A percentile compares a stretch with the other conserved stretches of the same genome.
Evolutionary conservation across 139 green algal species (phyloP).

Genomic region (Mychonastes homosphaera): DNA sequence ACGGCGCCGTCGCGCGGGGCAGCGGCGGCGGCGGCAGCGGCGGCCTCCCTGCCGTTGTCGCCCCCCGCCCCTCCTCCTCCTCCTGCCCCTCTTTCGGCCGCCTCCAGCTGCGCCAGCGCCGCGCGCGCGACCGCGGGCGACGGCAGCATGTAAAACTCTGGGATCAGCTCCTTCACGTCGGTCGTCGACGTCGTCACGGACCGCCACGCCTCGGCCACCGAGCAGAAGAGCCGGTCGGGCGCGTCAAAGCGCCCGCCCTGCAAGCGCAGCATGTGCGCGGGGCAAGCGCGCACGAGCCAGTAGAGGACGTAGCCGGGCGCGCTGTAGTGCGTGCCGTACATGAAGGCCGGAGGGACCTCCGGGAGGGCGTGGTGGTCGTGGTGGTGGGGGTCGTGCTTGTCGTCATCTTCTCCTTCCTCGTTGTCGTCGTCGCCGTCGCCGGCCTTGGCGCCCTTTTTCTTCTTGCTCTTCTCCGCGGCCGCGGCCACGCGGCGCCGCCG

Average conservation of each 20-base stretch:
- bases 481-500: too few species aligned
- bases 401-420: too few species aligned
- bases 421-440: too few species aligned
- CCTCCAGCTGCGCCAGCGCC: too few species aligned
- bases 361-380: not conserved
- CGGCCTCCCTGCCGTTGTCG: not conserved
- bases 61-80: not conserved
- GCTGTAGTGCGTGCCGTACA: constrained; percentile 95
- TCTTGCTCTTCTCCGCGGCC: too few species aligned
- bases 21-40: not conserved
- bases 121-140: too few species aligned
- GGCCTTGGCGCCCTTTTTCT: too few species aligned
- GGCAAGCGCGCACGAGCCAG: constrained; percentile 76
- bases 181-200: constrained; percentile 56
- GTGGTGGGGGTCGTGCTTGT: too few species aligned
- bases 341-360: constrained; percentile 55
- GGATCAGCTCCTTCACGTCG: constrained; percentile 97
- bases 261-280: constrained; percentile 81
- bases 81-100: too few species aligned
- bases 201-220: constrained; percentile 70
- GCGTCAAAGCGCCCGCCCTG: constrained; percentile 89
- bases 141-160: constrained; percentile 92
- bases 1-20: constrained; percentile 10
- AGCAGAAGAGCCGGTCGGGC: constrained; percentile 80
- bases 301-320: constrained; percentile 89